These are phyloP conservation scores for Phaeosphaeria sp. DNA, from an alignment of 2,329 filamentous ascomycete species.

Conservation along the genomic window DNA sequence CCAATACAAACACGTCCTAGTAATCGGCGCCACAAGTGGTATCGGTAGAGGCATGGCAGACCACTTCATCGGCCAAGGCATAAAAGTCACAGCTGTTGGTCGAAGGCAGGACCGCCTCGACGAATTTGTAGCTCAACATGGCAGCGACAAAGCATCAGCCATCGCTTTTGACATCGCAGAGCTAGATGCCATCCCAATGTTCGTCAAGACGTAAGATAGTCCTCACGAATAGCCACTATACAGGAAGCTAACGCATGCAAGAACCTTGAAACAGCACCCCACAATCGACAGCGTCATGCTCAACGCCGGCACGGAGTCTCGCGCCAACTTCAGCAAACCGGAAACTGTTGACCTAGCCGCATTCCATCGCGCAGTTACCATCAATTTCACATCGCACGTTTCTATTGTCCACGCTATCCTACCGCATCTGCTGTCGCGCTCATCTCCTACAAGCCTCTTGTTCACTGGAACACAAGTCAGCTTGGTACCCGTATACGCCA, in stretches of 20 bases:
- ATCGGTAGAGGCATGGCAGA: constrained; percentile 60
- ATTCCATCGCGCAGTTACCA: constrained; percentile 54
- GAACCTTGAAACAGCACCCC: constrained; percentile 51
- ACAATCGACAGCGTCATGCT: constrained; percentile 63
- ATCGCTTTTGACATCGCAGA: constrained; percentile 58
- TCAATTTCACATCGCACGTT: constrained; percentile 58
- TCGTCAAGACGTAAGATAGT: constrained; percentile 46
- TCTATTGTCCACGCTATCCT: constrained; percentile 55
- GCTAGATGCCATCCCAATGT: constrained; percentile 50
- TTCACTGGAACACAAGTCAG: constrained; percentile 54
- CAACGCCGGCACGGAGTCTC: constrained; percentile 63
- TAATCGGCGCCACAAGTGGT: constrained; percentile 63
- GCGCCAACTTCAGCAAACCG: constrained; percentile 56
- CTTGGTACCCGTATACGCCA: constrained; percentile 55
- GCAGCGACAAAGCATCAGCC: constrained; percentile 48
- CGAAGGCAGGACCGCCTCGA: constrained; percentile 61
- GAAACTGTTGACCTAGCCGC: constrained; percentile 49
- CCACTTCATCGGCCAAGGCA: constrained; percentile 55
- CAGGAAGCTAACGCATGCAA: constrained; percentile 6
- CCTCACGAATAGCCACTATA: constrained; percentile 5
- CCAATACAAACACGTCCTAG: constrained; percentile 62
- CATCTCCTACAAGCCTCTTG: constrained; percentile 31
- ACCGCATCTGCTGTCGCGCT: constrained; percentile 49
- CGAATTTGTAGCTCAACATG: constrained; percentile 55
- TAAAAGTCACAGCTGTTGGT: constrained; percentile 63